phyloP scores from a whole-genome alignment of 176 grass and related monocot species.

The Musa schizocarpa region DNA sequence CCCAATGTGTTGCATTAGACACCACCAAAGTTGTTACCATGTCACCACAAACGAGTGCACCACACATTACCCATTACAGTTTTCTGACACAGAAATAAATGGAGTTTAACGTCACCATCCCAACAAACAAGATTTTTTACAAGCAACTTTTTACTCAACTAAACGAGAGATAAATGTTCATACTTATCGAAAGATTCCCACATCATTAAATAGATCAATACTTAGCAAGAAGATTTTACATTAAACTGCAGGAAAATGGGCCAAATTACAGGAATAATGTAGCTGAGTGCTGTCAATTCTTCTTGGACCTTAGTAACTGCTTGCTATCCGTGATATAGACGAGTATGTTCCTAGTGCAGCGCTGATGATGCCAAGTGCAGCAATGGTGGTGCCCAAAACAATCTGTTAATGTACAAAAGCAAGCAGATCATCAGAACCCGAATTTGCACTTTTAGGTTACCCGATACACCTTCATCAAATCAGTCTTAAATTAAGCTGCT shows the following conservation, averaged over 20 bases:
- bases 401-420: slow-evolving; percentile 29
- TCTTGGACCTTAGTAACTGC: slow-evolving; percentile 24
- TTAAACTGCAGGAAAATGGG: not conserved
- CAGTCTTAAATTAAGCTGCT: too few relatives aligned
- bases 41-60: too few relatives aligned
- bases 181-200: not conserved
- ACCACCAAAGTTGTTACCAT: too few relatives aligned
- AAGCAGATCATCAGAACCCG: slow-evolving; percentile 7
- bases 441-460: not conserved
- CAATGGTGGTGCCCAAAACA: slow-evolving; percentile 31
- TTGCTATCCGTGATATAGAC: slow-evolving; percentile 35
- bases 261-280: not conserved
- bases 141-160: too few relatives aligned
- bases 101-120: too few relatives aligned
- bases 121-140: too few relatives aligned
- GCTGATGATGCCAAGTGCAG: slow-evolving; percentile 37
- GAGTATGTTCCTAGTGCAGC: slow-evolving; percentile 62
- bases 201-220: too few relatives aligned
- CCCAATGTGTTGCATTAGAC: too few relatives aligned
- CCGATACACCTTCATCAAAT: not conserved
- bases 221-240: not conserved
- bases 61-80: too few relatives aligned
- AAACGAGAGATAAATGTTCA: too few relatives aligned
- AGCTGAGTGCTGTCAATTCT: not conserved
- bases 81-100: too few relatives aligned